A percentile compares a stretch with the other conserved stretches of the same genome.
phyloP scores from a whole-genome alignment of 345 rosid genomes.

The Trapa incisa region DNA sequence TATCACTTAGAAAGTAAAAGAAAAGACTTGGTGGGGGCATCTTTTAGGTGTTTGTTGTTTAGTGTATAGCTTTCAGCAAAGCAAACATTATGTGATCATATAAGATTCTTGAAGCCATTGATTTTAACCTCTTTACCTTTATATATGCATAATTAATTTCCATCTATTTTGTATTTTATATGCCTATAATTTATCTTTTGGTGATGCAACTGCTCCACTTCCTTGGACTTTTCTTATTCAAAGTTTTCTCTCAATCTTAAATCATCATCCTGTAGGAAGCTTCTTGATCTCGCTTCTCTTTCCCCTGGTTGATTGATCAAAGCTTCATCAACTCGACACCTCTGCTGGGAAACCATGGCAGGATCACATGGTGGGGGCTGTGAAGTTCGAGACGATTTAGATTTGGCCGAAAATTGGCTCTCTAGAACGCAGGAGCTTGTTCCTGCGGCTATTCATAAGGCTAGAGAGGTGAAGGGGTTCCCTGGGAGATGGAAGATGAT shows the following conservation, averaged over 20 bases:
- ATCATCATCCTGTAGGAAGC: constrained; percentile 16
- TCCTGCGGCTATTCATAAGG: constrained; percentile 43
- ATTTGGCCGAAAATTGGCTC: constrained; percentile 68
- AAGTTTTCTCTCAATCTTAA: constrained; percentile 15
- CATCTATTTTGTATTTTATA: constrained; percentile 19
- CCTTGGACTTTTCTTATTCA: constrained; percentile 24
- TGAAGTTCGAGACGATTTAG: constrained; percentile 14
- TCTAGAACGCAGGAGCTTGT: constrained; percentile 56
- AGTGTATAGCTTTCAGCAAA: constrained; percentile 36
- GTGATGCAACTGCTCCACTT: constrained; percentile 70
- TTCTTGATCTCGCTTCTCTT: constrained; percentile 7
- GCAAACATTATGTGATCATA: constrained; percentile 33
- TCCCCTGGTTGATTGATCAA: constrained; percentile 18
- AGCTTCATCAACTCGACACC: constrained; percentile 5
- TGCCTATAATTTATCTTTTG: constrained; percentile 16
- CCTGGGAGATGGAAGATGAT: constrained; percentile 83
- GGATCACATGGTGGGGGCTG: constrained; percentile 29
- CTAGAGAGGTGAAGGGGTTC: constrained; percentile 56
- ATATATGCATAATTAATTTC: constrained; percentile 19
- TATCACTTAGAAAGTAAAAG: constrained; percentile 31
- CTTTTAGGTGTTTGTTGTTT: constrained; percentile 24
- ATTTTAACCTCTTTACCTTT: background rate
- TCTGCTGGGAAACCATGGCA: constrained; percentile 23
- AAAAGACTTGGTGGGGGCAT: constrained; percentile 35
- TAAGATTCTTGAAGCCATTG: constrained; percentile 37